Evolutionary conservation across 2,329 filamentous ascomycete species (phyloP), one percentile per base, ranked within the genome.

Genomic region (Sphaerulina vaccinii): DNA sequence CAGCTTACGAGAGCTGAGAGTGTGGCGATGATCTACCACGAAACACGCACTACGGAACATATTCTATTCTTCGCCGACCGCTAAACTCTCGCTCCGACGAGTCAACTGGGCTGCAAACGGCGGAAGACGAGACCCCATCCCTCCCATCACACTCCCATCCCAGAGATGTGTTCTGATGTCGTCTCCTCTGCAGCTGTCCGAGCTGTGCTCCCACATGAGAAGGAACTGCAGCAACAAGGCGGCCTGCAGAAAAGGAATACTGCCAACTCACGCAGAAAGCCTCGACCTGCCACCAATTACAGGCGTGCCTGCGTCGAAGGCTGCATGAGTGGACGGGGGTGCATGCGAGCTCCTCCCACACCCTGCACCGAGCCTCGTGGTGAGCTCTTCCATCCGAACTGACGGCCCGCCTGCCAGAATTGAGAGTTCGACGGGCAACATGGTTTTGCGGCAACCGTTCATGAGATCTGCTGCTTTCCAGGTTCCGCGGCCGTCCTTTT

Each of bases 341-440:
- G 23, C 15, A 37, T 40, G 38, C 29, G 24, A 24, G 24, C 32
- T 45, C n/a, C 27, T 16, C 39, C 32, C 36, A n/a, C 29, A 18
- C 16, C 22, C 24, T 22, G 16, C n/a, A n/a, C 16, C 18, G 37
- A 32, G 39, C 37, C 44, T 41, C 44, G 40, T 44, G 45, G 45
- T n/a, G 15, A 10, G n/a, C 35, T 48, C 21, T 29, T 47, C 44
- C 41, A 32, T 35, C 47, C 38, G 38, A 41, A 27, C 21, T 19
- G 13, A 24, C 51, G 45, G 51, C 45, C 51, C 51, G 45, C 39
- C 18, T 49, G 33, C 32, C 45, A 24, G 38, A 47, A 48, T n/a
- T 23, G 24, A 52, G 50, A 51, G 49, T 46, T 39, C 9, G 36
- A 47, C 19, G n/a, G 32, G 44, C 21, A 37, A 37, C 39, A 29